Conservation (phyloP, 169 alveolate species). For the Cryptosporidium ryanae region DNA sequence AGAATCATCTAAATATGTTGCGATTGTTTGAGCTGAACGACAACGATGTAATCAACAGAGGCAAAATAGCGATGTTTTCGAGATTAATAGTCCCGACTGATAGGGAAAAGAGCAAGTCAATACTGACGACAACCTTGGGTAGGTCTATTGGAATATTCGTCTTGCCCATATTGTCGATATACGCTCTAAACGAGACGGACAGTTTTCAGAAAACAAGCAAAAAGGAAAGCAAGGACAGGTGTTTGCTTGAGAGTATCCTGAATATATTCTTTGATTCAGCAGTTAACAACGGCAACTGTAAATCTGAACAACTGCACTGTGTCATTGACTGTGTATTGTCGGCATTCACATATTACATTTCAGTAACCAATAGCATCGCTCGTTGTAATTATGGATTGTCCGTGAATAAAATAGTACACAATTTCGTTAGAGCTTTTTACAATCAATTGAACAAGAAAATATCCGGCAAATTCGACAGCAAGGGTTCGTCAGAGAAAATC, state of each 20-base stretch:
- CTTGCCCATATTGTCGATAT: conserved; percentile 6
- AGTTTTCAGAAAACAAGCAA: too few species aligned
- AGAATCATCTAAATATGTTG: too few species aligned
- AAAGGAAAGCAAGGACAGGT: not conserved
- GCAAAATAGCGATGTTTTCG: too few species aligned
- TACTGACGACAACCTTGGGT: conserved; percentile 35
- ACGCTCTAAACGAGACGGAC: not conserved
- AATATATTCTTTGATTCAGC: conserved; percentile 8
- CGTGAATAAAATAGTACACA: too few species aligned
- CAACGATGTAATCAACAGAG: too few species aligned
- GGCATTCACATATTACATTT: conserved; percentile 17
- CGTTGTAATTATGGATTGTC: too few species aligned
- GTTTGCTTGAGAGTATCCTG: not conserved
- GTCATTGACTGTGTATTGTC: conserved; percentile 44
- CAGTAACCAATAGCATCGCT: not conserved
- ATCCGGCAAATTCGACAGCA: too few species aligned
- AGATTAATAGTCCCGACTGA: too few species aligned
- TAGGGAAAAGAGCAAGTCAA: not conserved
- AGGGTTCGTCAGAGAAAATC: too few species aligned
- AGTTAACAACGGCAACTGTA: not conserved
- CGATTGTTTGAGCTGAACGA: too few species aligned
- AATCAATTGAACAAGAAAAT: too few species aligned
- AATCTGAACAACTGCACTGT: conserved; percentile 15
- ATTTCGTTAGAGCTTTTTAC: too few species aligned
- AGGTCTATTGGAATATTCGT: conserved; percentile 39